phyloP scores from a whole-genome alignment of 1,284 basidiomycete genomes.

The Neonothopanus nambi region DNA sequence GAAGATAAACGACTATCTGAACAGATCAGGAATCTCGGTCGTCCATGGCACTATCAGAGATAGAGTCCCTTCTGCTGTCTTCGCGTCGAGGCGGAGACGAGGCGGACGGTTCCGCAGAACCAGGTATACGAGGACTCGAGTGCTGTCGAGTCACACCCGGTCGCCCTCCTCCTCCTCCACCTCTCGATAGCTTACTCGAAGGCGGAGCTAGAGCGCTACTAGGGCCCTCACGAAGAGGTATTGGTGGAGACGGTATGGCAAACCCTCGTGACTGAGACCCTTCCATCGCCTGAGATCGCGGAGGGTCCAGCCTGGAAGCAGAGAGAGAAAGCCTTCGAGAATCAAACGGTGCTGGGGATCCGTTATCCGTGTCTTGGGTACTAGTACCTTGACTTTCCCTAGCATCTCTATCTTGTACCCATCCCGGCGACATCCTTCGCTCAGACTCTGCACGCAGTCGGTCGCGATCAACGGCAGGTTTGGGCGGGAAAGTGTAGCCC shows the following conservation, averaged over 20 bases:
- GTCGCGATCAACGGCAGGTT: slow-evolving; percentile 21
- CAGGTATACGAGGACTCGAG: slow-evolving; percentile 17
- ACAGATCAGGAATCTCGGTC: slow-evolving; percentile 23
- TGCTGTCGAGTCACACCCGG: slow-evolving; percentile 28
- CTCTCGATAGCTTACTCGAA: slow-evolving; percentile 19
- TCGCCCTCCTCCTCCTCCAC: slow-evolving; percentile 22
- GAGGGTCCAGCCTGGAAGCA: slow-evolving; percentile 46
- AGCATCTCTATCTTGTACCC: slow-evolving; percentile 31
- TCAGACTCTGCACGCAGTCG: slow-evolving; percentile 18
- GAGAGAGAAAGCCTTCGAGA: slow-evolving; percentile 49
- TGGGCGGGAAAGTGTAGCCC: slow-evolving; percentile 50
- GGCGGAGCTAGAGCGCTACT: slow-evolving; percentile 20
- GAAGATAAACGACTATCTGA: neutral
- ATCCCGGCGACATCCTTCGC: slow-evolving; percentile 33
- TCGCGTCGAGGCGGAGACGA: slow-evolving; percentile 18
- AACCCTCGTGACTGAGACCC: slow-evolving; percentile 11
- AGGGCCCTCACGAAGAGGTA: slow-evolving; percentile 29
- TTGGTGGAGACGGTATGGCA: slow-evolving; percentile 33
- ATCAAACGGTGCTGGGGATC: slow-evolving; percentile 50
- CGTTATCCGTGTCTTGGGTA: slow-evolving; percentile 38
- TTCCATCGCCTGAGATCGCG: slow-evolving; percentile 23
- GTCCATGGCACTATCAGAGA: slow-evolving; percentile 34
- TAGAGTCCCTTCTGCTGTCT: slow-evolving; percentile 36
- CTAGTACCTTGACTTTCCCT: slow-evolving; percentile 32
- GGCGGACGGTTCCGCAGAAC: slow-evolving; percentile 13